Base-by-base conservation (phyloP, 306 rosid genomes). In the Cucurbita ficifolia region DNA sequence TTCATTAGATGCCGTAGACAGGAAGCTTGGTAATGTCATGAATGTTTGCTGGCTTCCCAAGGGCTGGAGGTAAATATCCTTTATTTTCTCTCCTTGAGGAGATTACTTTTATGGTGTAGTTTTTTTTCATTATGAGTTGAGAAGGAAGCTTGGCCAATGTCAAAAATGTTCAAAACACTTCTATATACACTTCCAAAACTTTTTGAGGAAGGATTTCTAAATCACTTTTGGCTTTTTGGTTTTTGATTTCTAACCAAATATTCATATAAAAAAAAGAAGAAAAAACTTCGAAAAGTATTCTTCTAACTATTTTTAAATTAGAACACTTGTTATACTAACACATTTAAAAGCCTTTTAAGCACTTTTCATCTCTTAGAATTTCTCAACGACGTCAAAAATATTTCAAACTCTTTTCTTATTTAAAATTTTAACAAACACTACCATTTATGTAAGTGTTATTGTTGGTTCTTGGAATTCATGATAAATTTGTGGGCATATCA, bases 401-500 rank as follows among this genome's bases (percentile, higher is more conserved):
- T 38, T 38, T 38, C 1, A 38, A 4, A 38, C 55, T 16, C 3
- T 17, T 18, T 54, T 52, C 10, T 22, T 18, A 10, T 52, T 24
- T n/a, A 52, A 52, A 52, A 17, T 18, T 52, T 18, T n/a, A n/a
- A 18, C 50, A 9, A 45, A 45, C 50, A 45, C 11, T 8, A 51
- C 17, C 10, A 51, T 9, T 19, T 24, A 11, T 43, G 2, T 6
- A 21, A 65, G 12, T 67, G 97, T 77, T 91, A 88, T 79, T 91
- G 96, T 78, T 87, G 91, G 53, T 74, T 95, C 17, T 67, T 85
- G 82, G 99, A 88, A 70, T 84, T 95, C 75, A 93, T 95, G 74
- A 83, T 95, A 76, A 95, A 95, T 79, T 82, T 91, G 33, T 95
- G 99, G 99, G 96, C 99, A 76, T 95, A 91, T 83, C 99, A 95